Evolutionary conservation across 1,284 basidiomycete genomes (phyloP), one percentile per base, ranked within the genome.

Genomic region (Mycosarcoma maydis): DNA sequence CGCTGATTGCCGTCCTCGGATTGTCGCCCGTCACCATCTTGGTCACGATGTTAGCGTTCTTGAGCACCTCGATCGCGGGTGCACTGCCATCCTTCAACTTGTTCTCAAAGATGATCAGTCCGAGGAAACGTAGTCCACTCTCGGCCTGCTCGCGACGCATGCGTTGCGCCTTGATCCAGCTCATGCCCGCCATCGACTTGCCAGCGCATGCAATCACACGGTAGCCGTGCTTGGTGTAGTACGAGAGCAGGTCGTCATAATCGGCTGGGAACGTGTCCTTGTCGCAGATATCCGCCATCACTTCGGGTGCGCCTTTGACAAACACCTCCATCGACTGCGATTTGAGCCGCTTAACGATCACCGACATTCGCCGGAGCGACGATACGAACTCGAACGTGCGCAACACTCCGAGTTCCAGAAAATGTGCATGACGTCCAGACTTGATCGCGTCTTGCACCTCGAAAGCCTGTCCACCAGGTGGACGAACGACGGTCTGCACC

Each of bases 21-120:
- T 98, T 98, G 82, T 99, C 96, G 9, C 96, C 96, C 0, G 96
- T 98, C 54, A 97, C 95, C 96, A 99, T 98, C 69, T 94, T 87
- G 76, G 92, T 95, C 9, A 92, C 90, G 36, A 99, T 86, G 83
- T 97, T 92, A 0, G 96, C 96, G 10, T 88, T 86, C 53, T 92
- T 89, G 16, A 99, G 86, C 0, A 90, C 90, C 65, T 92, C 90
- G 56, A 99, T 97, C 19, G 92, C 93, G 17, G 93, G 91, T 0
- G 92, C 86, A 0, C 96, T 97, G 9, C 91, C 94, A 6, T 91
- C 88, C 82, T 99, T 99, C 66, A 99, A 86, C 84, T 97, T 94
- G 85, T 99, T 99, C 83, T 99, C 96, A 78, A 99, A 99, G 53
- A 99, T 94, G 79, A 98, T 90, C 39, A 99, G 85, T 6, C 96